phyloP scores from a whole-genome alignment of 2,329 filamentous ascomycete species.

The Phyllosticta ampelicida region DNA sequence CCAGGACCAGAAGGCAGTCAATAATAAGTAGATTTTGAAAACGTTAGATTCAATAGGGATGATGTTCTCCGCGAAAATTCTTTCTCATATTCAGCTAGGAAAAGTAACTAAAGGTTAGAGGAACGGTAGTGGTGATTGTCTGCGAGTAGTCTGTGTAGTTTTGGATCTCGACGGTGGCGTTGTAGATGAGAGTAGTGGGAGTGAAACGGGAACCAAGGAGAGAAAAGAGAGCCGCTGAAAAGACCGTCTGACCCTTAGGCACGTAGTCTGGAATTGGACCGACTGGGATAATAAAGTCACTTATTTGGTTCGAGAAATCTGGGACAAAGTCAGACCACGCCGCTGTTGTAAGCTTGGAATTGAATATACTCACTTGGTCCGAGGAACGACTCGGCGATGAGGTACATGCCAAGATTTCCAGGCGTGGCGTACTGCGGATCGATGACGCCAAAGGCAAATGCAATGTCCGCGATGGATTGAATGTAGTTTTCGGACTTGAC shows the following conservation, averaged over 20 bases:
- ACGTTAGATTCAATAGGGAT: background rate
- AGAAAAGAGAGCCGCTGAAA: slow-evolving; percentile 18
- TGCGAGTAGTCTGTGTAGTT: slow-evolving; percentile 9
- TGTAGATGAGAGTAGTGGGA: slow-evolving; percentile 13
- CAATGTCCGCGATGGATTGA: slow-evolving; percentile 35
- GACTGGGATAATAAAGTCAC: slow-evolving; percentile 18
- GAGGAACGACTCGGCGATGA: background rate
- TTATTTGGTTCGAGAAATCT: slow-evolving; percentile 15
- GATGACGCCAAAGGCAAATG: slow-evolving; percentile 34
- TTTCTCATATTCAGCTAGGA: background rate
- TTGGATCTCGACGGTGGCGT: slow-evolving; percentile 18
- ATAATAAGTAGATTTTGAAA: background rate
- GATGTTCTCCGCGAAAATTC: background rate
- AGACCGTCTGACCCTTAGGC: slow-evolving; percentile 13
- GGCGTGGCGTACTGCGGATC: slow-evolving; percentile 16
- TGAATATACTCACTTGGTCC: background rate
- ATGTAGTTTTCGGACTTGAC: slow-evolving; percentile 35
- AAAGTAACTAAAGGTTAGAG: background rate
- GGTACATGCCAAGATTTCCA: slow-evolving; percentile 19
- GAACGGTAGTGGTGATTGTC: background rate
- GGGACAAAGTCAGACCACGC: background rate
- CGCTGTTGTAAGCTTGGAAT: background rate
- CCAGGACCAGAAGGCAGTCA: background rate
- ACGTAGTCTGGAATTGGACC: slow-evolving; percentile 13
- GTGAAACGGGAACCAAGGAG: background rate